Evolutionary conservation across 495 filamentous ascomycete genomes (phyloP).

Genomic region (Penicillium daleae): DNA sequence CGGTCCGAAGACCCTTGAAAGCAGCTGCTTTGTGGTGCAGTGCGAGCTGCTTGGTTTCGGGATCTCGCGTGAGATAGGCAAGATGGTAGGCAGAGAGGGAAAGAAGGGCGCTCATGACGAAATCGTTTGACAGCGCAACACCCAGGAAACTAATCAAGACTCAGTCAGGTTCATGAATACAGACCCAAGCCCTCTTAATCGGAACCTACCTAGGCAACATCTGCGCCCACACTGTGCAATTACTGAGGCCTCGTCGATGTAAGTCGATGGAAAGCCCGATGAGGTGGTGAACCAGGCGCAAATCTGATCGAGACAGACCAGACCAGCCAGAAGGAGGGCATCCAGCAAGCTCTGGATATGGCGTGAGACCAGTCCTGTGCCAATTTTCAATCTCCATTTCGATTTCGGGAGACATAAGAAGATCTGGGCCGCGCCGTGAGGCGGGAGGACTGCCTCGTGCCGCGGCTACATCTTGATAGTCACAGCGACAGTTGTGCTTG

Average conservation of each 20-base stretch:
- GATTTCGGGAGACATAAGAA: slow-evolving; percentile 80
- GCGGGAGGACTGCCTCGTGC: slow-evolving; percentile 65
- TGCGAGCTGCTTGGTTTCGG: slow-evolving; percentile 80
- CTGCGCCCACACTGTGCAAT: slow-evolving; percentile 88
- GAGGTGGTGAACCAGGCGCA: slow-evolving; percentile 90
- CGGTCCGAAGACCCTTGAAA: slow-evolving; percentile 83
- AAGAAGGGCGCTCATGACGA: slow-evolving; percentile 91
- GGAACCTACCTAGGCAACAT: slow-evolving; percentile 82
- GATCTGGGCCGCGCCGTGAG: slow-evolving; percentile 72
- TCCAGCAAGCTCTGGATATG: slow-evolving; percentile 80
- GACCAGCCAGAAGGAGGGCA: slow-evolving; percentile 61
- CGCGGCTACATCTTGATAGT: slow-evolving; percentile 82
- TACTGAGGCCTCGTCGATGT: slow-evolving; percentile 71
- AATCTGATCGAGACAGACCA: slow-evolving; percentile 70
- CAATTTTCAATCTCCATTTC: slow-evolving; percentile 81
- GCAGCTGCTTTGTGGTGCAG: slow-evolving; percentile 85
- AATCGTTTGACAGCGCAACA: slow-evolving; percentile 77
- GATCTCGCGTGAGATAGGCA: slow-evolving; percentile 80
- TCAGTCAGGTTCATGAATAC: neutral
- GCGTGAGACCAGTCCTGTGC: slow-evolving; percentile 82
- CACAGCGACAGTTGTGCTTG: slow-evolving; percentile 96
- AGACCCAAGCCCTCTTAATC: neutral
- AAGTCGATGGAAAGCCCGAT: slow-evolving; percentile 83
- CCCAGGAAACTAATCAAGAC: slow-evolving; percentile 69
- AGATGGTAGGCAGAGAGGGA: slow-evolving; percentile 91